These are phyloP conservation scores for Mortierella sp. DNA, from an alignment of 371 early-diverging fungal genomes.

Conservation along the genomic window DNA sequence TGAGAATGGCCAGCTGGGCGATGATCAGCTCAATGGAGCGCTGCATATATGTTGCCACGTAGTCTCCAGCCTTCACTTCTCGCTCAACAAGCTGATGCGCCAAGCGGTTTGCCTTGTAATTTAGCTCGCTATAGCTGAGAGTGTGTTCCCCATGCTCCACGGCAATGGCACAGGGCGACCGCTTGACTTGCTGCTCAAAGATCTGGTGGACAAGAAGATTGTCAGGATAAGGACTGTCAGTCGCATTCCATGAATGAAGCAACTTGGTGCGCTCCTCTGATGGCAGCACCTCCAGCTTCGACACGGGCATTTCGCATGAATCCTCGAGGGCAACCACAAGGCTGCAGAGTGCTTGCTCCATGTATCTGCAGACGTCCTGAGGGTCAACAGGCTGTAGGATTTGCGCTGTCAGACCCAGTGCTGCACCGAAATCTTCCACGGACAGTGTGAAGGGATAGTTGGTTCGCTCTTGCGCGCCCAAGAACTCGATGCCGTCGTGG, in stretches of 20 bases:
- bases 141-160: constrained; percentile 7
- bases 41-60: neutral
- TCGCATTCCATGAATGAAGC: constrained; percentile 1
- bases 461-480: constrained; percentile 6
- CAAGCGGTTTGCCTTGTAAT: neutral
- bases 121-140: constrained; percentile 9
- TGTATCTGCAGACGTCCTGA: constrained; percentile 1
- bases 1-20: neutral
- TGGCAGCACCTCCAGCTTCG: neutral
- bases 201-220: neutral
- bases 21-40: neutral
- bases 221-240: neutral
- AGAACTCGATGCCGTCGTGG: neutral
- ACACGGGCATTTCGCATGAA: neutral
- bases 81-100: neutral
- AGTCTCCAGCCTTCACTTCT: neutral
- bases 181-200: constrained; percentile 7
- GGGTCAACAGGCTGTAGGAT: constrained; percentile 13
- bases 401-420: constrained; percentile 7
- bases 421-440: constrained; percentile 8
- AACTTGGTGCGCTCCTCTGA: neutral
- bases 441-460: constrained; percentile 14
- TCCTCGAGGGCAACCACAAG: neutral
- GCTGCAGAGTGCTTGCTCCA: constrained; percentile 10
- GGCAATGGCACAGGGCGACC: constrained; percentile 4